Evolutionary conservation across 2,329 filamentous ascomycete genomes (phyloP).

Genomic region (Sporothrix schenckii): DNA sequence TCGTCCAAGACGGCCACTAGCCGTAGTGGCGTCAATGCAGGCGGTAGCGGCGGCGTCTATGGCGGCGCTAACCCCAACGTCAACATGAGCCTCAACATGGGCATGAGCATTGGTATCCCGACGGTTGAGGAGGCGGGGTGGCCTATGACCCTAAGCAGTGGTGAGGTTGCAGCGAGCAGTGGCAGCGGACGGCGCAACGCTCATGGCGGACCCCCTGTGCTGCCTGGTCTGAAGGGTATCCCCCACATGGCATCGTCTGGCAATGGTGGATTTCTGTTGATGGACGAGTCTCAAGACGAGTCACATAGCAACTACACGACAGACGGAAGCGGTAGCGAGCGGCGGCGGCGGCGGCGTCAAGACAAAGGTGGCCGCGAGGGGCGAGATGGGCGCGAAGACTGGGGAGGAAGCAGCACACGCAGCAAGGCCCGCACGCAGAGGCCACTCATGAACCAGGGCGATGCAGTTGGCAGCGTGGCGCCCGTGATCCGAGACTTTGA

Average conservation of each 20-base stretch:
- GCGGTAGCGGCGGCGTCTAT: constrained; percentile 8
- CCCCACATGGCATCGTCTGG: constrained; percentile 28
- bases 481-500: constrained; percentile 47
- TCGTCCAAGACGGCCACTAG: neutral
- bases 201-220: constrained; percentile 25
- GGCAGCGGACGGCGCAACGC: constrained; percentile 20
- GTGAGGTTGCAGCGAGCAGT: neutral
- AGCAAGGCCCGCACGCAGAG: constrained; percentile 29
- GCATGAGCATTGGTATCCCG: constrained; percentile 35
- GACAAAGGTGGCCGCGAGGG: constrained; percentile 28
- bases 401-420: constrained; percentile 18
- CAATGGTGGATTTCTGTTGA: constrained; percentile 37
- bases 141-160: constrained; percentile 32
- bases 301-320: constrained; percentile 38
- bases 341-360: constrained; percentile 33
- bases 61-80: constrained; percentile 8
- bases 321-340: constrained; percentile 34
- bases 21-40: neutral
- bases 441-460: constrained; percentile 36
- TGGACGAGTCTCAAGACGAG: constrained; percentile 40
- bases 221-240: constrained; percentile 33
- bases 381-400: constrained; percentile 12
- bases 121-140: constrained; percentile 40
- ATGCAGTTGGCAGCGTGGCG: constrained; percentile 37
- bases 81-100: constrained; percentile 19